Base-by-base conservation (phyloP, 768 basidiomycete genomes). In the Naganishia friedmannii region DNA sequence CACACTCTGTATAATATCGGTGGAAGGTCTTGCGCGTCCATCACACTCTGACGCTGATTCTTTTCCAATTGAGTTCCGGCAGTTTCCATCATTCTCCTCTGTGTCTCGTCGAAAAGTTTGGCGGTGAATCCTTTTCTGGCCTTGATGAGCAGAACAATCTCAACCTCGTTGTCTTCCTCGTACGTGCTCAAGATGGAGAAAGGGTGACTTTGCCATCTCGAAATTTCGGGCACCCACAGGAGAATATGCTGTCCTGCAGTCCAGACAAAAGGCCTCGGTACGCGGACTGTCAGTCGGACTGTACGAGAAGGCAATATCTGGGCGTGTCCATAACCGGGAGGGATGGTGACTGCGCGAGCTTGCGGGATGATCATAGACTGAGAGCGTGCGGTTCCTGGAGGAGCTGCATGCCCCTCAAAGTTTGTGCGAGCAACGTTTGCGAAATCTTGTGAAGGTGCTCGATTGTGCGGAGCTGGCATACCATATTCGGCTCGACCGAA, bases 201-300 rank as follows among this genome's bases (percentile, higher is more conserved):
- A 2, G 90, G 90, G 74, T 91, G 90, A 3, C 86, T 84, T 29
- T 86, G 85, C 74, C 88, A 83, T 39, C 80, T 82, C 3, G 87
- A 87, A 31, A 92, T 82, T 34, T 84, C 84, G 0, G 90, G 90
- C 23, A 90, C 83, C 65, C 83, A 86, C 70, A 92, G 83, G 28
- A 89, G 83, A 74, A 91, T 87, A 78, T 90, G 88, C 78, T 91
- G 90, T n/a, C 90, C 90, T 2, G 90, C 87, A 0, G 86, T 84
- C 90, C 90, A 91, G 0, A 83, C 78, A 58, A 89, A 77, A 60
- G 84, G 84, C 1, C 85, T 84, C 0, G 87, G 84, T 0, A 88
- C 83, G 67, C 86, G 82, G 48, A 90, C 81, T 0, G 87, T 86
- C n/a, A 91, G 77, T 53, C 90, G 87, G 21, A 91, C 80, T 5